Conservation (phyloP, 2,329 filamentous ascomycete genomes). For the Trichocomaceae sp. region DNA sequence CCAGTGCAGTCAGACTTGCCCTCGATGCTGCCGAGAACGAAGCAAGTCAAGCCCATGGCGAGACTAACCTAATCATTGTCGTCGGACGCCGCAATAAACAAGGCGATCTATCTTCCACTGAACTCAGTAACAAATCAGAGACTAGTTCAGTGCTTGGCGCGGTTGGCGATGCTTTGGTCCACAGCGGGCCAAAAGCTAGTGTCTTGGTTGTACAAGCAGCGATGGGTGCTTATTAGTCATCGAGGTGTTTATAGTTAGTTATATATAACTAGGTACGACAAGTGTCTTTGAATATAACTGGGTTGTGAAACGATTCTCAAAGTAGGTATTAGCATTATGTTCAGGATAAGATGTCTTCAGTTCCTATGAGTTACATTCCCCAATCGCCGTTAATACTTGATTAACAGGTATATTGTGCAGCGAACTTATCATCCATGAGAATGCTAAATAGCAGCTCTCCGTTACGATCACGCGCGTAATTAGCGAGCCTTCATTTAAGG, state of each 20-base stretch:
- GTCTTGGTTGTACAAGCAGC: conserved; percentile 62
- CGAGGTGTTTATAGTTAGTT: background rate
- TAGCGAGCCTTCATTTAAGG: background rate
- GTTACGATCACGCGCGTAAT: background rate
- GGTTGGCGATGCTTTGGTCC: conserved; percentile 36
- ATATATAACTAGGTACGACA: background rate
- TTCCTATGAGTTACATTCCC: too few relatives aligned
- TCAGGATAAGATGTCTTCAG: too few relatives aligned
- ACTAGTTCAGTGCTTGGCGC: conserved; percentile 27
- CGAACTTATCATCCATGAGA: background rate
- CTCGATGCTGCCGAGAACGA: conserved; percentile 53
- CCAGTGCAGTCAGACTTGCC: conserved; percentile 30
- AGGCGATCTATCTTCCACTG: conserved; percentile 1
- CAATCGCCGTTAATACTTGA: too few relatives aligned
- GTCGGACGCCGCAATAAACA: conserved; percentile 47
- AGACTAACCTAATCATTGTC: conserved; percentile 65
- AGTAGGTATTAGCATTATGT: too few relatives aligned
- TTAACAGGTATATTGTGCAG: too few relatives aligned
- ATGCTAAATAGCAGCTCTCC: background rate
- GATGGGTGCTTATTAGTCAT: background rate
- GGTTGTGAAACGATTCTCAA: too few relatives aligned
- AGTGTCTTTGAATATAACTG: background rate
- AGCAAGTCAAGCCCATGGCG: too few relatives aligned
- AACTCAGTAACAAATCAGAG: conserved; percentile 16
- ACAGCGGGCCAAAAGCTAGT: conserved; percentile 58